Evolutionary conservation across 192 early-diverging fungal species (phyloP).

Genomic region (Backusella parvicylindrica): DNA sequence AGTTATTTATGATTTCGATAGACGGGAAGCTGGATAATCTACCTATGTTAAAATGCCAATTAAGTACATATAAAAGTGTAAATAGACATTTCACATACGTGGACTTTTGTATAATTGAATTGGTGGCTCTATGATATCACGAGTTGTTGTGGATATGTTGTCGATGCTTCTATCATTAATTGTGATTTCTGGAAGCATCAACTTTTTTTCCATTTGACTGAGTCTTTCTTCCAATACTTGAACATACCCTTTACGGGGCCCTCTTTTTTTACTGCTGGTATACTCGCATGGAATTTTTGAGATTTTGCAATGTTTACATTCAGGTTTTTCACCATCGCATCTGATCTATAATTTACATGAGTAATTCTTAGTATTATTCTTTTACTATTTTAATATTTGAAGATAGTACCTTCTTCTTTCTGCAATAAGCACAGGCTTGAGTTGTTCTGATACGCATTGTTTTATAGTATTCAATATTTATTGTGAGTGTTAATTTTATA

Average conservation of each 20-base stretch:
- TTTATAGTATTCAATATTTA: neutral
- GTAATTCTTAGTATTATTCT: neutral
- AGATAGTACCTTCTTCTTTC: conserved; percentile 25
- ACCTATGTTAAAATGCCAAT: neutral
- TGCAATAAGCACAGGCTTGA: conserved; percentile 25
- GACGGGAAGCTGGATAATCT: conserved; percentile 19
- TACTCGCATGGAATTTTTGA: conserved; percentile 4
- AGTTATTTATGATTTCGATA: conserved; percentile 41
- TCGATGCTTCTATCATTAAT: neutral
- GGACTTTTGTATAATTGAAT: neutral
- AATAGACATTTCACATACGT: neutral
- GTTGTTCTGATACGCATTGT: conserved; percentile 24
- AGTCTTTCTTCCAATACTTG: conserved; percentile 29
- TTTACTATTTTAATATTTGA: neutral
- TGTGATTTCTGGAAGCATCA: neutral
- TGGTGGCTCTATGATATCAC: neutral
- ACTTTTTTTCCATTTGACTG: conserved; percentile 2
- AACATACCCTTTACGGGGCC: conserved; percentile 30
- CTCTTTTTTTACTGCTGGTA: conserved; percentile 15
- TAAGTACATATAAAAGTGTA: neutral
- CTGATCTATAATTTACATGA: conserved; percentile 1
- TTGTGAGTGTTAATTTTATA: neutral
- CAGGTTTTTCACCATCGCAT: conserved; percentile 27
- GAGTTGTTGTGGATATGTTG: neutral
- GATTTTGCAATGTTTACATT: conserved; percentile 15